Evolutionary conservation across 1,284 basidiomycete species (phyloP), one percentile per base, ranked within the genome.

Genomic region (Athelia psychrophila): DNA sequence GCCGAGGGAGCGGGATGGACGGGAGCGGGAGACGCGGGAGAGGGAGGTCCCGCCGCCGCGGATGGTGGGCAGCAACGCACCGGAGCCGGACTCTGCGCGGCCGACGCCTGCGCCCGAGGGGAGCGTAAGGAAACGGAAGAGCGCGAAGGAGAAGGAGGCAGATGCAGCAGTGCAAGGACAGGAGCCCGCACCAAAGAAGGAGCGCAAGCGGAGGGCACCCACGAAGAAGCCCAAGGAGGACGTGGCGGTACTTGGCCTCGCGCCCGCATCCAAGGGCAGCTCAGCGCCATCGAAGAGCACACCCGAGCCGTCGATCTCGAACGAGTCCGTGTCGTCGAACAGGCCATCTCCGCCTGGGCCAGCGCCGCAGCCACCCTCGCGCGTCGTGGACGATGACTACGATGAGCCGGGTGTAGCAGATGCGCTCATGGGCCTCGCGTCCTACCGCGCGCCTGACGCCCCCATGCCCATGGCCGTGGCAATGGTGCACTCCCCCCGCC

Each of bases 351-450:
- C 87, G 2, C 86, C 80, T 5, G 80, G 74, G 52, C 78, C 74
- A 15, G 76, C 77, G 1, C 77, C 83, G 19, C 73, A 78, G 8
- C 78, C 79, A 18, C 86, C 85, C 6, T 72, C 79, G 15, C 75
- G 90, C 15, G 70, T 79, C 2, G 77, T 92, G 16, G 90, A 93
- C 59, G 91, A 93, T 56, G 86, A 93, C 59, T 92, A 92, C 56
- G 90, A 92, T 55, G 89, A 89, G 62, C 73, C 65, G 33, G 84
- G 82, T 50, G 84, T 85, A 33, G 84, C 84, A 3, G 88, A 88
- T 57, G 78, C 85, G 0, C 70, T 93, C 35, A 85, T 93, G 63
- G 80, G 75, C 12, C 72, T 88, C 19, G 72, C 79, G 36, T 64
- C 71, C 56, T 73, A 69, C 56, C 58, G 69, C 61, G 53, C 63